phyloP scores from a whole-genome alignment of 2,329 filamentous ascomycete genomes.

The Emergomyces pasteurianus region DNA sequence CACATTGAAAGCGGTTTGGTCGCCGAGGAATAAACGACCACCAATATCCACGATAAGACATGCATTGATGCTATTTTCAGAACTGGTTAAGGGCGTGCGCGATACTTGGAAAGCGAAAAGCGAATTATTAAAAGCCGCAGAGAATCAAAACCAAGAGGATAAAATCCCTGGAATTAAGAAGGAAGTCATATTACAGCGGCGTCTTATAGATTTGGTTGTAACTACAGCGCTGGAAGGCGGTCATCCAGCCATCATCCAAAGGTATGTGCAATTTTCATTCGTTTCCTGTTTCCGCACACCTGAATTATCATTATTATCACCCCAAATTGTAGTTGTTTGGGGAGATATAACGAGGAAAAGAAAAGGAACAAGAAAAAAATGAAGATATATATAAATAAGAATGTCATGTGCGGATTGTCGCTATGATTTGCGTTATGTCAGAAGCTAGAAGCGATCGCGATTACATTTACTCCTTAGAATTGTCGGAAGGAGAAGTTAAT shows the following conservation, averaged over 20 bases:
- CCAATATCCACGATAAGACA: slow-evolving; percentile 41
- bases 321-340: slow-evolving; percentile 24
- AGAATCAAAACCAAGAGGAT: slow-evolving; percentile 43
- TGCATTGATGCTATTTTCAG: slow-evolving; percentile 46
- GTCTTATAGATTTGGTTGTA: slow-evolving; percentile 43
- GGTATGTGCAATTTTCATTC: slow-evolving; percentile 30
- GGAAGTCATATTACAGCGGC: slow-evolving; percentile 46
- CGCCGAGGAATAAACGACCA: slow-evolving; percentile 39
- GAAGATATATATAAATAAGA: slow-evolving; percentile 26
- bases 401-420: slow-evolving; percentile 17
- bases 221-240: slow-evolving; percentile 32
- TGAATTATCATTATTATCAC: slow-evolving; percentile 11
- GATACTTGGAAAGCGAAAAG: slow-evolving; percentile 50
- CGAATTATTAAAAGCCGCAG: slow-evolving; percentile 45
- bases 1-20: slow-evolving; percentile 50
- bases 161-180: slow-evolving; percentile 45
- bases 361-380: slow-evolving; percentile 13
- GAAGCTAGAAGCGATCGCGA: slow-evolving; percentile 20
- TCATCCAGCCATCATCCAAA: slow-evolving; percentile 36
- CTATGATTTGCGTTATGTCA: slow-evolving; percentile 12
- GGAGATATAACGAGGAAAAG: slow-evolving; percentile 5
- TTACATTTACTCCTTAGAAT: slow-evolving; percentile 5
- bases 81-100: slow-evolving; percentile 46
- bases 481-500: neutral
- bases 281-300: slow-evolving; percentile 8